These are phyloP conservation scores for Turnera subulata DNA, from an alignment of 345 rosid genomes.

Conservation along the genomic window DNA sequence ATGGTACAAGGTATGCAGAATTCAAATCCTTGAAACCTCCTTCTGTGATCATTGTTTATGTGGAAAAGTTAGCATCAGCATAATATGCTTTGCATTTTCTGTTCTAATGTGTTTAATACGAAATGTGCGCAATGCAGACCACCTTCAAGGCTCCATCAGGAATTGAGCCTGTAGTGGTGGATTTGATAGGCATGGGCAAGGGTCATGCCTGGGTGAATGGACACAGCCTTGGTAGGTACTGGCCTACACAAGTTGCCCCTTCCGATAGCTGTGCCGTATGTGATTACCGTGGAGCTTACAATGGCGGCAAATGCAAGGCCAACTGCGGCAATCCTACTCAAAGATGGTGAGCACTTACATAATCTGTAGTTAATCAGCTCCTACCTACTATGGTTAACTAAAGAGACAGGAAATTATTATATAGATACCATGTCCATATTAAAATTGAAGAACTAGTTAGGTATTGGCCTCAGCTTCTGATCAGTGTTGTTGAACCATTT, in stretches of 20 bases:
- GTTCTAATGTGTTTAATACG: neutral
- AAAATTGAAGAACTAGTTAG: too few relatives aligned
- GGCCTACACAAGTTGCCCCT: constrained; percentile 7
- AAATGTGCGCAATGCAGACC: neutral
- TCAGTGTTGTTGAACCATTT: neutral
- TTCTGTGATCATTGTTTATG: neutral
- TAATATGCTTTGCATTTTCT: neutral
- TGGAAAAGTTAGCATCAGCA: neutral
- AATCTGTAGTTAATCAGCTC: too few relatives aligned
- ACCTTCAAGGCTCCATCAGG: constrained; percentile 6
- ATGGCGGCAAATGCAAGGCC: neutral
- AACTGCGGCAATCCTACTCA: constrained; percentile 10
- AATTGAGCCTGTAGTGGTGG: constrained; percentile 11
- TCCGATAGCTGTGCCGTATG: neutral
- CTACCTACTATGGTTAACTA: too few relatives aligned
- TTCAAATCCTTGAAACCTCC: neutral
- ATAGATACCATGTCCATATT: too few relatives aligned
- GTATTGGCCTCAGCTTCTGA: too few relatives aligned
- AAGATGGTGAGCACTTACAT: constrained; percentile 1
- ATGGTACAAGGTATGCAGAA: constrained; percentile 13
- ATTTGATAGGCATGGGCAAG: constrained; percentile 13
- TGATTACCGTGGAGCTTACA: neutral
- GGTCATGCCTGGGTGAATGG: constrained; percentile 1
- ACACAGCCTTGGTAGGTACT: constrained; percentile 2
- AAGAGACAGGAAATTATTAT: too few relatives aligned